Evolutionary conservation across 257 asterid species (phyloP).

Genomic region (Solanum pimpinellifolium): DNA sequence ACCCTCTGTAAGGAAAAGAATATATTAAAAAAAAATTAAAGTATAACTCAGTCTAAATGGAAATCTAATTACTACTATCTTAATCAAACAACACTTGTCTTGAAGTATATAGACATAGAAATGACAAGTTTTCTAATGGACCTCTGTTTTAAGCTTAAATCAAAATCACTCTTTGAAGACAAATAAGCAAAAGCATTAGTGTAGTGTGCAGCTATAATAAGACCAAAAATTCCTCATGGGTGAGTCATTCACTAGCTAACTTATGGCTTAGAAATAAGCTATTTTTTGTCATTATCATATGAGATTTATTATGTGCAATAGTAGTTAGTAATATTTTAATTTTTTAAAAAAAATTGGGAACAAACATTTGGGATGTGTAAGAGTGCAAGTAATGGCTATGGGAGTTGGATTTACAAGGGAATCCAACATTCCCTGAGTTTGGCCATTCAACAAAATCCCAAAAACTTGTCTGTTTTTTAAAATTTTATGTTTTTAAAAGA

Average conservation of each 20-base stretch:
- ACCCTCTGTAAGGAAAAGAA: constrained; percentile 43
- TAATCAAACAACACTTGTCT: background rate
- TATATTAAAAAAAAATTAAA: constrained; percentile 1
- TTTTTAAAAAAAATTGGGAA: constrained; percentile 5
- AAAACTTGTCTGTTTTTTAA: constrained; percentile 1
- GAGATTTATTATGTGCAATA: background rate
- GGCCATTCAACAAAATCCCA: constrained; percentile 72
- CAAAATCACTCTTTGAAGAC: constrained; percentile 2
- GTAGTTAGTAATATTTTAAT: constrained; percentile 1
- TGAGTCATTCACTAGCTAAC: constrained; percentile 19
- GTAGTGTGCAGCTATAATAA: constrained; percentile 20
- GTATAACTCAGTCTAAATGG: background rate
- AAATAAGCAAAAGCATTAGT: background rate
- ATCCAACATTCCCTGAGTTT: constrained; percentile 87
- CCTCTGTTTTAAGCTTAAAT: background rate
- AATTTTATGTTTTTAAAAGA: background rate
- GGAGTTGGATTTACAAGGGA: constrained; percentile 16
- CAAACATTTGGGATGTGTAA: background rate
- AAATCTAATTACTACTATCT: background rate
- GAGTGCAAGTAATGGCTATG: background rate
- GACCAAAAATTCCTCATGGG: constrained; percentile 27
- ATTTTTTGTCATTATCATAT: constrained; percentile 40
- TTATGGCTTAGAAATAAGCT: constrained; percentile 31
- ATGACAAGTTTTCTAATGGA: background rate
- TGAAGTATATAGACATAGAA: background rate